Conservation (phyloP, 441 rosid species). For the Melastoma candidum region DNA sequence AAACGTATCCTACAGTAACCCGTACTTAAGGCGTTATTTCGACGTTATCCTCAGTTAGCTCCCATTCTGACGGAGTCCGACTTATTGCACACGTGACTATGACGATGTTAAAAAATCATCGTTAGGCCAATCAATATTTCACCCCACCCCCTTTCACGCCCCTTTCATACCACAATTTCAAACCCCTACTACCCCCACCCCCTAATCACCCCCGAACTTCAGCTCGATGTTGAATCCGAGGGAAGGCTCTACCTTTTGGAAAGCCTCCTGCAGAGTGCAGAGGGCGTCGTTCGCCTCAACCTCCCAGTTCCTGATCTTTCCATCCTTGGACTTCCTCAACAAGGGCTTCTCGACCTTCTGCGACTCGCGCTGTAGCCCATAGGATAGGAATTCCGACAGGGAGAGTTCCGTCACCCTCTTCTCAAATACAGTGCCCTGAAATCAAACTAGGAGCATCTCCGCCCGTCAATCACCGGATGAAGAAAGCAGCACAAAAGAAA, state of each 20-base stretch:
- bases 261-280: conserved; percentile 74
- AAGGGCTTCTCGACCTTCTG: conserved; percentile 42
- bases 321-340: conserved; percentile 66
- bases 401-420: conserved; percentile 61
- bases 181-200: too few species aligned
- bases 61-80: too few species aligned
- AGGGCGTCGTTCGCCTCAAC: conserved; percentile 59
- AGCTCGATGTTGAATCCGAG: conserved; percentile 84
- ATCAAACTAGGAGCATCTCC: background rate
- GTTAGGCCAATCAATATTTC: too few species aligned
- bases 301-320: conserved; percentile 51
- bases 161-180: too few species aligned
- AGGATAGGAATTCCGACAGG: conserved; percentile 53
- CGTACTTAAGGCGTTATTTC: too few species aligned
- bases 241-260: conserved; percentile 51
- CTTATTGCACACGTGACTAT: too few species aligned
- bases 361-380: conserved; percentile 54
- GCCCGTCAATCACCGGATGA: background rate
- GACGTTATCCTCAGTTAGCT: too few species aligned
- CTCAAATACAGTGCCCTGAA: conserved; percentile 58
- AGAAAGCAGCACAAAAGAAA: background rate
- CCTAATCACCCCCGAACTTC: conserved; percentile 34
- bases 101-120: too few species aligned
- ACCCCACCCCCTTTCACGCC: too few species aligned
- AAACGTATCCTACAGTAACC: too few species aligned